phyloP scores from a whole-genome alignment of 1,284 basidiomycete species.

The Trichosporon asahii region DNA sequence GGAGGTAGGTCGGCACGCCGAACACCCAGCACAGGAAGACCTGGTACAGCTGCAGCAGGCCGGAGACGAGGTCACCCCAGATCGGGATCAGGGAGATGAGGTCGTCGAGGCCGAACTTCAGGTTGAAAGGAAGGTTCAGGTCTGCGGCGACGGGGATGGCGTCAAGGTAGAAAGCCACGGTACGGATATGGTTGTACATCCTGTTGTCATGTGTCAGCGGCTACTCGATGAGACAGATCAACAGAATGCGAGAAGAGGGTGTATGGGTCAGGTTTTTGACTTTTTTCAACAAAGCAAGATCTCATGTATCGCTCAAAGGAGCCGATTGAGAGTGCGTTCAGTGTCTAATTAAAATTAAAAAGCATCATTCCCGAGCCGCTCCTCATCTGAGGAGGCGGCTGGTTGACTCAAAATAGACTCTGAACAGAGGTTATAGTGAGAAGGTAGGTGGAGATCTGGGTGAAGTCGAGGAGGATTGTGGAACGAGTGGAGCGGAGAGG shows the following conservation, averaged over 20 bases:
- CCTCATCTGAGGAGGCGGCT: neutral
- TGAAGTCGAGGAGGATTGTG: neutral
- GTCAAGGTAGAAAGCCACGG: slow-evolving; percentile 50
- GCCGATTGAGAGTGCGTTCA: slow-evolving; percentile 12
- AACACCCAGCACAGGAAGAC: slow-evolving; percentile 49
- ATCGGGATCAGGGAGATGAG: slow-evolving; percentile 51
- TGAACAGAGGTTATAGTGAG: slow-evolving; percentile 15
- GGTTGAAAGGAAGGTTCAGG: slow-evolving; percentile 51
- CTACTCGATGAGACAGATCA: neutral
- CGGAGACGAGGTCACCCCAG: slow-evolving; percentile 49
- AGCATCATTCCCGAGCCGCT: slow-evolving; percentile 4
- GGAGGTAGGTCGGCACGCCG: slow-evolving; percentile 36
- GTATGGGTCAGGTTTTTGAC: slow-evolving; percentile 4
- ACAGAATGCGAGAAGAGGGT: neutral
- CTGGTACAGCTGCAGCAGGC: slow-evolving; percentile 49
- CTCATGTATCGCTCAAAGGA: slow-evolving; percentile 12
- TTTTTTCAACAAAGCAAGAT: neutral
- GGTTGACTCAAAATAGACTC: neutral
- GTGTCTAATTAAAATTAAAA: slow-evolving; percentile 14
- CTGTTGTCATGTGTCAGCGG: slow-evolving; percentile 22
- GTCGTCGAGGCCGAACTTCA: slow-evolving; percentile 52
- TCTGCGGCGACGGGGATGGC: slow-evolving; percentile 50
- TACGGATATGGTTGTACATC: slow-evolving; percentile 50
- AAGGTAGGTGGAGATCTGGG: neutral
- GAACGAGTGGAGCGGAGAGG: neutral